phyloP scores from a whole-genome alignment of 345 rosid genomes.

The Abelmoschus esculentus region DNA sequence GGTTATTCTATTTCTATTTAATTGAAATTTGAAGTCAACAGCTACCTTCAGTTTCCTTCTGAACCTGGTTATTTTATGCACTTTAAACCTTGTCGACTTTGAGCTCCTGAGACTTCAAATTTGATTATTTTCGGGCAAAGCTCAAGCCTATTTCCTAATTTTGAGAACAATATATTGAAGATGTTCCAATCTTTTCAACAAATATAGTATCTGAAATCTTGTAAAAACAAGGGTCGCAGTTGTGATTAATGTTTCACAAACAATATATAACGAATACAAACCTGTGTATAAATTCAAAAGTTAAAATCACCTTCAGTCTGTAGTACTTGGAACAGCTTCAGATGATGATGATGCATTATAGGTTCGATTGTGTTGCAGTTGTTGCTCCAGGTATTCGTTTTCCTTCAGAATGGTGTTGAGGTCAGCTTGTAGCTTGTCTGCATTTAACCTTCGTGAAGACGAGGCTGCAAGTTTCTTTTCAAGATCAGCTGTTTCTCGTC shows the following conservation, averaged over 20 bases:
- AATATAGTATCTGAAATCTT: no score
- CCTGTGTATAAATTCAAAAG: no score
- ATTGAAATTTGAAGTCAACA: background rate
- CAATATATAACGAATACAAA: no score
- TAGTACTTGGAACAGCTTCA: no score
- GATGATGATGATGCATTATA: background rate
- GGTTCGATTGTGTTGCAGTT: constrained; percentile 9
- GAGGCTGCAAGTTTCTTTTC: constrained; percentile 66
- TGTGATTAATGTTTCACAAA: background rate
- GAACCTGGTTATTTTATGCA: background rate
- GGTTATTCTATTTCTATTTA: background rate
- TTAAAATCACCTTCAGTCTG: no score
- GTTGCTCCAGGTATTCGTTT: constrained; percentile 44
- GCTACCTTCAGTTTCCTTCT: background rate
- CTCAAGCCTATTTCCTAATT: no score
- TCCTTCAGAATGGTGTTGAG: constrained; percentile 49
- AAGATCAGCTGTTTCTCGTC: constrained; percentile 55
- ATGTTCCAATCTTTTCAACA: no score
- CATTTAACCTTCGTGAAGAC: constrained; percentile 44
- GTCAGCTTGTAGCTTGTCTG: constrained; percentile 52
- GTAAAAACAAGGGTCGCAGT: no score
- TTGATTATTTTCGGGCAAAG: no score
- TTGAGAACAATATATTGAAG: no score
- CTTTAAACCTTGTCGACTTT: no score
- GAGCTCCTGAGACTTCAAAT: no score